Evolutionary conservation across 257 asterid species (phyloP).

Genomic region (Euphrasia confusa): DNA sequence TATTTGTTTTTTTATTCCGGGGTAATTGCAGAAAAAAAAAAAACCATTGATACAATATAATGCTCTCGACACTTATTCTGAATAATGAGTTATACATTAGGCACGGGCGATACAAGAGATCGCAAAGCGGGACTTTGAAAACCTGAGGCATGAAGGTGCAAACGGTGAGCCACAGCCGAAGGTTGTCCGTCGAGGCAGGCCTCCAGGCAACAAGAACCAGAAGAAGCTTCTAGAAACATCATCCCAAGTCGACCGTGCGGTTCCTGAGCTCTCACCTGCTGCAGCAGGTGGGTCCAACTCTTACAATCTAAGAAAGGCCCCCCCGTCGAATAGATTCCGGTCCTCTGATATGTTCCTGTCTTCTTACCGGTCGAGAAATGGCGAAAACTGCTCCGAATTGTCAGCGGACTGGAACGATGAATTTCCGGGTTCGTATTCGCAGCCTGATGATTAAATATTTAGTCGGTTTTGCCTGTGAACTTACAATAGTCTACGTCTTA

Average conservation of each 20-base stretch:
- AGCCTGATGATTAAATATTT: neutral
- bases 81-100: conserved; percentile 28
- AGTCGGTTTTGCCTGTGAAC: neutral
- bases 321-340: conserved; percentile 40
- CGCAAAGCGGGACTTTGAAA: conserved; percentile 75
- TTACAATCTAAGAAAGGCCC: conserved; percentile 78
- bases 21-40: neutral
- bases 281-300: conserved; percentile 57
- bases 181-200: conserved; percentile 94
- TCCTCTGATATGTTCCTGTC: conserved; percentile 46
- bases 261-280: conserved; percentile 48
- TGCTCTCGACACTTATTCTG: too few relatives aligned
- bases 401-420: conserved; percentile 80
- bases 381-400: conserved; percentile 66
- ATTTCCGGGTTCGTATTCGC: conserved; percentile 68
- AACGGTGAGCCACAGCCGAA: conserved; percentile 91
- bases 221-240: conserved; percentile 51
- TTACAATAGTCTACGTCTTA: neutral
- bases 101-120: conserved; percentile 86
- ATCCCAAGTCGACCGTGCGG: conserved; percentile 51
- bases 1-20: neutral
- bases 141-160: conserved; percentile 82
- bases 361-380: conserved; percentile 55
- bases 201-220: conserved; percentile 71
- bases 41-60: neutral